Percentiles rank a stretch among this genome's conserved stretches.
These are phyloP conservation scores for Pisolithus albus DNA, from an alignment of 768 basidiomycete species.

Conservation along the genomic window DNA sequence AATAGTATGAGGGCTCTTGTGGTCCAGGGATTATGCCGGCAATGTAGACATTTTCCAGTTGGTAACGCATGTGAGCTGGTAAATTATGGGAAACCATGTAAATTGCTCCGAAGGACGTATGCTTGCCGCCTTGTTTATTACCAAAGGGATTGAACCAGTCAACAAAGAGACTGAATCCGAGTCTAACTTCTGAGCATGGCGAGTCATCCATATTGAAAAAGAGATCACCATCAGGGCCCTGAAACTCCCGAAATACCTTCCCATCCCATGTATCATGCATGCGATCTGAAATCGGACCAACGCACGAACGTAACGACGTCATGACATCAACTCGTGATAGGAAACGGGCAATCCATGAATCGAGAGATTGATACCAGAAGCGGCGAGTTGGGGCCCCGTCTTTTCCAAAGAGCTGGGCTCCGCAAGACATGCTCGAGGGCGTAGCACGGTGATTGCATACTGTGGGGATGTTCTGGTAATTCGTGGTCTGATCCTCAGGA, in stretches of 20 bases:
- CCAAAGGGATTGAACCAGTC: constrained; percentile 34
- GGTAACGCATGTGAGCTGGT: constrained; percentile 18
- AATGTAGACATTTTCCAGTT: constrained; percentile 32
- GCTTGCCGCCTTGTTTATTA: constrained; percentile 28
- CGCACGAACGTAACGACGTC: background rate
- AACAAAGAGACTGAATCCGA: constrained; percentile 26
- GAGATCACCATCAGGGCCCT: constrained; percentile 22
- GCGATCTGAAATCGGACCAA: background rate
- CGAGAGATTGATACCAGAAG: constrained; percentile 22
- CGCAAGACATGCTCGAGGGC: constrained; percentile 8
- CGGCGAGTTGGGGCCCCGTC: background rate
- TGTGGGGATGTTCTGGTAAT: constrained; percentile 8
- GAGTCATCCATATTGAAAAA: constrained; percentile 9
- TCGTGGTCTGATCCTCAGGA: background rate
- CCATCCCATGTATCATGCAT: constrained; percentile 24
- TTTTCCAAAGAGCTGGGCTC: background rate
- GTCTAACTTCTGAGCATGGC: constrained; percentile 10
- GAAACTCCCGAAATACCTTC: constrained; percentile 16
- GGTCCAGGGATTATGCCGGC: constrained; percentile 12
- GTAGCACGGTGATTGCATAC: constrained; percentile 15
- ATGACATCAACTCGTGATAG: constrained; percentile 19
- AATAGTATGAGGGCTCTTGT: constrained; percentile 20
- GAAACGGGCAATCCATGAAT: constrained; percentile 22
- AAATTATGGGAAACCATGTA: constrained; percentile 31
- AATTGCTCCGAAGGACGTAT: constrained; percentile 20